Base-by-base conservation (phyloP, 768 basidiomycete genomes). In the Suillus cothurnatus region DNA sequence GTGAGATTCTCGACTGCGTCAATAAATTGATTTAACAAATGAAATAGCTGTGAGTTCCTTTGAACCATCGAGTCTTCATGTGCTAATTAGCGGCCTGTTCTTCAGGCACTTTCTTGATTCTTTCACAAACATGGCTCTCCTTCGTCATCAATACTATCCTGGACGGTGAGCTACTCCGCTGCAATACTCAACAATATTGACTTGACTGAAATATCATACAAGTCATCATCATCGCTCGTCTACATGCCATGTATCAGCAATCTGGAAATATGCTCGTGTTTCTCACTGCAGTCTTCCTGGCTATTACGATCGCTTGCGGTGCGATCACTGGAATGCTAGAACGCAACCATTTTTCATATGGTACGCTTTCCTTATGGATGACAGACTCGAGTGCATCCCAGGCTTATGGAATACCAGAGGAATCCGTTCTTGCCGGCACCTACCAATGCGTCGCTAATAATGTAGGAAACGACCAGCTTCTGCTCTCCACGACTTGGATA, bases 181-280 rank as follows among this genome's bases (percentile, higher is more conserved):
- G 34, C 12, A 23, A 34, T 15, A 36, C 55, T 23, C 21, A 36
- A 15, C n/a, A 14, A 56, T 36, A 57, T 14, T 15, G 36, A 38
- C 14, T 23, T 26, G 56, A 57, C 36, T 57, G 23, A 38, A 34
- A 28, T 38, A 17, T 15, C 23, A 15, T 36, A 8, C 34, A 36
- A 57, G 56, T 32, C 7, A 38, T 57, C 15, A 38, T 57, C 15
- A 8, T 57, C 15, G 56, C 15, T 57, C 36, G 56, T 15, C 17
- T 57, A 36, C 36, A 38, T 57, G 56, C 56, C 15, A 57, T 57
- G 56, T 26, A 38, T 36, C 56, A 38, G 23, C 56, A 26, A 26
- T 38, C 34, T 8, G 9, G 36, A 23, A 57, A 23, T 7, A 38
- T 57, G 15, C 32, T 56, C 12, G 12, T 23, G 11, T 36, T 56